Evolutionary conservation across 2,329 filamentous ascomycete genomes (phyloP).

Genomic region (Botryosphaeria agaves): DNA sequence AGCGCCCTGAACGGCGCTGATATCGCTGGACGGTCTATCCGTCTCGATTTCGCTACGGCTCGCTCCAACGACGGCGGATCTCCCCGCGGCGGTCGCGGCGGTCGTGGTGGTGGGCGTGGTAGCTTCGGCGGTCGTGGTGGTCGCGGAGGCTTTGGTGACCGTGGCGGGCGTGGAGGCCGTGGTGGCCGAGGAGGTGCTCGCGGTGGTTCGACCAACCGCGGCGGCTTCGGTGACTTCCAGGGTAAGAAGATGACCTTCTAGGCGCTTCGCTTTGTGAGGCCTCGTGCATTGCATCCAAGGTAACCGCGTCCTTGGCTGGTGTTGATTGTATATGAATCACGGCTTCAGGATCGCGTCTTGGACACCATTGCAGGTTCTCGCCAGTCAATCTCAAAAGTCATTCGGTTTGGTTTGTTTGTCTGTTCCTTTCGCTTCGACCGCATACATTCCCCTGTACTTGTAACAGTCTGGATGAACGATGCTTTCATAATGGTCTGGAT

Average conservation of each 20-base stretch:
- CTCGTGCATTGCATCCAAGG: too few species aligned
- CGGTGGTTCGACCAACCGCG: slow-evolving; percentile 25
- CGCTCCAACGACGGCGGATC: slow-evolving; percentile 37
- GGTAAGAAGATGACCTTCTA: slow-evolving; percentile 65
- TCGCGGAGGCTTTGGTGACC: slow-evolving; percentile 24
- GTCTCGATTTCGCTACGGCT: slow-evolving; percentile 65
- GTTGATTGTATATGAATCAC: too few species aligned
- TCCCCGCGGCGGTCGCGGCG: slow-evolving; percentile 23
- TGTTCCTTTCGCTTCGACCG: too few species aligned
- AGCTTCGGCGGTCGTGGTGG: slow-evolving; percentile 21
- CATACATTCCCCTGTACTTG: too few species aligned
- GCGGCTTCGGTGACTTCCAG: slow-evolving; percentile 49
- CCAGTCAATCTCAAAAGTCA: too few species aligned
- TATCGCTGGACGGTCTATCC: slow-evolving; percentile 55
- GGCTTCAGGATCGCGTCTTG: too few species aligned
- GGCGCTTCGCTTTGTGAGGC: too few species aligned
- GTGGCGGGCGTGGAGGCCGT: slow-evolving; percentile 34
- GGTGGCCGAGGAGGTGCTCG: slow-evolving; percentile 34
- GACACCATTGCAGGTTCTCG: too few species aligned
- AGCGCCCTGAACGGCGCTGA: slow-evolving; percentile 53
- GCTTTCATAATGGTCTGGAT: too few species aligned
- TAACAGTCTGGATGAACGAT: too few species aligned
- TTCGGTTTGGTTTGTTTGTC: too few species aligned
- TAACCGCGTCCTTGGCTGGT: too few species aligned
- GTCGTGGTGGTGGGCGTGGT: slow-evolving; percentile 21